Evolutionary conservation across 2,329 filamentous ascomycete genomes (phyloP).

Genomic region (Camillea tinctor): DNA sequence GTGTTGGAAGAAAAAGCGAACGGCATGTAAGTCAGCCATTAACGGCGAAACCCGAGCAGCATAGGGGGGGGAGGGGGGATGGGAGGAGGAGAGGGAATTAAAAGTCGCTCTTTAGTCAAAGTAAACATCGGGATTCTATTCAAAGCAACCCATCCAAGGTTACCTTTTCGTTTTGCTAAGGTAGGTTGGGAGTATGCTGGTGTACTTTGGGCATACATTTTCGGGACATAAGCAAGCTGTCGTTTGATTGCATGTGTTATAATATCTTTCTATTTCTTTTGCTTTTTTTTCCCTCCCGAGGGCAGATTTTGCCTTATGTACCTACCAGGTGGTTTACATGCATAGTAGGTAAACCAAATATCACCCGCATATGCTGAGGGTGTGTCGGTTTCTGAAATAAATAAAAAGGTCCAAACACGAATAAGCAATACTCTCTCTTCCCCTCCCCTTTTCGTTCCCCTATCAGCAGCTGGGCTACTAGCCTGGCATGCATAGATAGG

Average conservation of each 20-base stretch:
- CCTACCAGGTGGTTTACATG: background rate
- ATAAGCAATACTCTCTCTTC: no score
- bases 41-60: background rate
- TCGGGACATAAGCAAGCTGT: background rate
- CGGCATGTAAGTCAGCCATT: slow-evolving; percentile 26
- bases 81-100: background rate
- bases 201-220: background rate
- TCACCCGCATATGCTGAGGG: no score
- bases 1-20: slow-evolving; percentile 41
- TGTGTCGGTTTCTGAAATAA: no score
- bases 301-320: background rate
- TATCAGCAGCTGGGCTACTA: no score
- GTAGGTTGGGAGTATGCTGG: background rate
- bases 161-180: background rate
- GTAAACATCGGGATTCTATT: background rate
- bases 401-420: no score
- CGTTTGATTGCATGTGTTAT: background rate
- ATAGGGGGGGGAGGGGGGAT: background rate
- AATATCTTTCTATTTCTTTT: no score
- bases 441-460: no score
- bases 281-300: background rate
- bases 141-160: background rate
- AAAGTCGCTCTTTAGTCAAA: background rate
- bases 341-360: no score
- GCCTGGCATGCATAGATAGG: no score